Conservation (phyloP, 176 grass and related monocot genomes). For the Phoenix dactylifera region DNA sequence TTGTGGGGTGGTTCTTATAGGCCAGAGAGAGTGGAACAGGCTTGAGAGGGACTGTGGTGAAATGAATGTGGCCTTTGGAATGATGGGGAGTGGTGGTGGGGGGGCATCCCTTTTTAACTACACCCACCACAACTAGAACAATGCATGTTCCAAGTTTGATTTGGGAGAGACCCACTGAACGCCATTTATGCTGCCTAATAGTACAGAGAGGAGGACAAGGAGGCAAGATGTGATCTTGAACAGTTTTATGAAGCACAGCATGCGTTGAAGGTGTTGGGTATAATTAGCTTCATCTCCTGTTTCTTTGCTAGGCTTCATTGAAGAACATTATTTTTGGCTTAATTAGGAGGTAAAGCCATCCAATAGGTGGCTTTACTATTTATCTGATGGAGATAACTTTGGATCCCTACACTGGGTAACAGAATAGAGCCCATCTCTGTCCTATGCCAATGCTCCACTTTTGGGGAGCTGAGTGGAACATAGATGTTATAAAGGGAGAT, state of each 20-base stretch:
- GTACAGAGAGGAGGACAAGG: neutral
- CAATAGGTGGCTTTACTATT: no score
- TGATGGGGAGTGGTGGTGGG: neutral
- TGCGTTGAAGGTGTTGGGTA: neutral
- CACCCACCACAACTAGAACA: neutral
- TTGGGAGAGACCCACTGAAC: neutral
- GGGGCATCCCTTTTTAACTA: neutral
- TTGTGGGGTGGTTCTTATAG: neutral
- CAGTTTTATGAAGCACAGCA: neutral
- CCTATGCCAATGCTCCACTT: no score
- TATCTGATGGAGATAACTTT: no score
- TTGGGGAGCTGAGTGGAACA: no score
- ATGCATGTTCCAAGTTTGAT: neutral
- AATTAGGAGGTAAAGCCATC: no score
- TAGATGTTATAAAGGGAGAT: no score
- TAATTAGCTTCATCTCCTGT: neutral
- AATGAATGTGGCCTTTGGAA: neutral
- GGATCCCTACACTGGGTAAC: no score
- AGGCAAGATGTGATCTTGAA: neutral
- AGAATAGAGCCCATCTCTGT: no score
- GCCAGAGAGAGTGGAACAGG: neutral
- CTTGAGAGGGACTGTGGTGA: no score
- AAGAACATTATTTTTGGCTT: neutral
- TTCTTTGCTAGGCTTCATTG: neutral
- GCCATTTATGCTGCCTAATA: neutral